These are phyloP conservation scores for Penicillium crystallinum DNA, from an alignment of 495 filamentous ascomycete genomes.

Conservation along the genomic window DNA sequence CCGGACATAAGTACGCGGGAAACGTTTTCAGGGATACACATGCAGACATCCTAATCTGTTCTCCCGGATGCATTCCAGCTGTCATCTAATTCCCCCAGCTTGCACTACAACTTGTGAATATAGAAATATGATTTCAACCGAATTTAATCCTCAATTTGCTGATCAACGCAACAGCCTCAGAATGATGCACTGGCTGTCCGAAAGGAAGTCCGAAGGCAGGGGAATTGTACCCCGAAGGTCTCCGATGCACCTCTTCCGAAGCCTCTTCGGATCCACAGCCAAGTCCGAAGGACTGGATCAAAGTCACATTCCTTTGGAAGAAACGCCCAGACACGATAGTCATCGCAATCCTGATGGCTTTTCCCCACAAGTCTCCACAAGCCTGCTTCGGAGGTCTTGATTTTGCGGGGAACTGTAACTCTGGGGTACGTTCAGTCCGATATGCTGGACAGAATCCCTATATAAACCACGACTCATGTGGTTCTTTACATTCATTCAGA, in stretches of 20 bases:
- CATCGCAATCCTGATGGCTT: neutral
- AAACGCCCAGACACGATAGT: neutral
- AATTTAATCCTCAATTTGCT: no score
- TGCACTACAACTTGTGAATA: no score
- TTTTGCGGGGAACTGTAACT: neutral
- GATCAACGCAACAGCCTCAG: no score
- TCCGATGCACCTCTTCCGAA: neutral
- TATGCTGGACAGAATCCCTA: neutral
- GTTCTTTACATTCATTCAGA: neutral
- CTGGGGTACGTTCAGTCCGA: neutral
- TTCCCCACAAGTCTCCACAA: neutral
- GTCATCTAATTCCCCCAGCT: no score
- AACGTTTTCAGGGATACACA: no score
- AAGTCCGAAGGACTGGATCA: neutral
- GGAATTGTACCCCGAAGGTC: neutral
- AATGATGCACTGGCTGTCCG: neutral
- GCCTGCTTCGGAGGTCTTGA: neutral
- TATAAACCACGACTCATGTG: neutral
- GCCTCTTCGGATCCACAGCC: neutral
- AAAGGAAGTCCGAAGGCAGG: neutral
- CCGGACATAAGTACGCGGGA: no score
- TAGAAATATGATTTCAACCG: no score
- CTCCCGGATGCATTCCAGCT: no score
- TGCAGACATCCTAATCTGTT: no score
- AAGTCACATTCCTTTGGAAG: neutral